phyloP scores from a whole-genome alignment of 2,329 filamentous ascomycete species.

The Fusarium sp. region DNA sequence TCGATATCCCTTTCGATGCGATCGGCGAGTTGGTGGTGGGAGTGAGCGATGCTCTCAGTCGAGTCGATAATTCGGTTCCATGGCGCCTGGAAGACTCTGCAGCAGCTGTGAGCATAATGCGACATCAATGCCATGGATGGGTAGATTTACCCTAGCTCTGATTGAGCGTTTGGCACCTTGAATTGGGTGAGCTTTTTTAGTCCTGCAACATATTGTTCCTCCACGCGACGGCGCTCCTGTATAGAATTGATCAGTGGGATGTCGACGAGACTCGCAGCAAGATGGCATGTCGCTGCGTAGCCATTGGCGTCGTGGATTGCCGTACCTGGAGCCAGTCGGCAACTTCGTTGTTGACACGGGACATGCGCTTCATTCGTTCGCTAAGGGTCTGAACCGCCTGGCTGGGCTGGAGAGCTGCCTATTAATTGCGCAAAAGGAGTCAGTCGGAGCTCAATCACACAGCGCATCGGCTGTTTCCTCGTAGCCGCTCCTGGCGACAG shows the following conservation, averaged over 20 bases:
- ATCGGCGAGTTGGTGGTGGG: conserved; percentile 82
- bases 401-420: conserved; percentile 83
- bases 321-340: conserved; percentile 96
- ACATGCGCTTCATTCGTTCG: conserved; percentile 88
- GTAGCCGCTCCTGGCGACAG: background rate
- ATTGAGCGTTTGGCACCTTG: conserved; percentile 77
- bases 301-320: conserved; percentile 19
- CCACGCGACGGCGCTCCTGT: conserved; percentile 91
- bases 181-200: conserved; percentile 83
- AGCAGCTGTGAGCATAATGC: conserved; percentile 31
- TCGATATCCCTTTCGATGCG: conserved; percentile 93
- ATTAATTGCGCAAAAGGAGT: conserved; percentile 34
- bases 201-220: conserved; percentile 89
- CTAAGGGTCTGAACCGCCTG: conserved; percentile 85
- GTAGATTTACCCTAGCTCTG: conserved; percentile 83
- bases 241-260: conserved; percentile 19
- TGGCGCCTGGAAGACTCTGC: conserved; percentile 86
- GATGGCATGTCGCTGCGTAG: background rate
- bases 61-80: conserved; percentile 90
- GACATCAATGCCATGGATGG: background rate
- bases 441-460: conserved; percentile 15
- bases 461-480: background rate
- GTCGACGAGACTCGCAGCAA: background rate
- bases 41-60: conserved; percentile 82
- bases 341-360: conserved; percentile 87